These are phyloP conservation scores for Coniochaeta sp. DNA, from an alignment of 2,329 filamentous ascomycete genomes.

Conservation along the genomic window DNA sequence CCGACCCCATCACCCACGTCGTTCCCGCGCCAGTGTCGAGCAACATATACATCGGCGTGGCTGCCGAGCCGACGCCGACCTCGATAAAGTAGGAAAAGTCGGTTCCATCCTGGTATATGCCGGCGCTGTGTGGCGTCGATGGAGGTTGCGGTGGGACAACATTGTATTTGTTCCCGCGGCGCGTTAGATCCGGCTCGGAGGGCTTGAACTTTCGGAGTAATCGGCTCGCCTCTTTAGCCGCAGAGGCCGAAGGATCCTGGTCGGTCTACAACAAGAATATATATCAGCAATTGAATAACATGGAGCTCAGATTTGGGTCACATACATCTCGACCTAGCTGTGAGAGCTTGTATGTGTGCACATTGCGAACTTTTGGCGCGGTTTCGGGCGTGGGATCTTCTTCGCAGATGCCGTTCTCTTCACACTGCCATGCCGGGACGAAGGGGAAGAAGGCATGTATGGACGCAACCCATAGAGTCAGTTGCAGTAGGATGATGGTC, in stretches of 20 bases:
- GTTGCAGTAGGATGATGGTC: slow-evolving; percentile 30
- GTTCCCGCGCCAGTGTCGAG: slow-evolving; percentile 63
- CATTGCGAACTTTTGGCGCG: slow-evolving; percentile 1
- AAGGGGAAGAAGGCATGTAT: slow-evolving; percentile 43
- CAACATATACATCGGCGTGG: slow-evolving; percentile 52
- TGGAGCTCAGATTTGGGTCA: slow-evolving; percentile 10
- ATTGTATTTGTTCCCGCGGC: slow-evolving; percentile 38
- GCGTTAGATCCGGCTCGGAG: slow-evolving; percentile 18
- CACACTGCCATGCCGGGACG: slow-evolving; percentile 23
- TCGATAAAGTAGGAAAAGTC: slow-evolving; percentile 61
- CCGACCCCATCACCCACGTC: slow-evolving; percentile 75
- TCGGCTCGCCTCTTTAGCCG: slow-evolving; percentile 29
- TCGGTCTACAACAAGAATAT: slow-evolving; percentile 25
- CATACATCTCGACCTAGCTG: slow-evolving; percentile 28
- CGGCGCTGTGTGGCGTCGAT: slow-evolving; percentile 39
- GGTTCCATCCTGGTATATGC: slow-evolving; percentile 56
- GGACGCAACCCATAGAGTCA: slow-evolving; percentile 40
- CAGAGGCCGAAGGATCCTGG: slow-evolving; percentile 24
- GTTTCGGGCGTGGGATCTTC: slow-evolving; percentile 15
- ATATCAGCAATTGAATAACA: no score
- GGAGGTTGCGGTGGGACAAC: slow-evolving; percentile 40
- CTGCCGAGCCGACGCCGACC: slow-evolving; percentile 47
- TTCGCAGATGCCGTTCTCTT: slow-evolving; percentile 19
- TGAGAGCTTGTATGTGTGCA: slow-evolving; percentile 34
- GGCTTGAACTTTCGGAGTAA: slow-evolving; percentile 31